These are phyloP conservation scores for Syzygium malaccense DNA, from an alignment of 441 rosid species.

Conservation along the genomic window DNA sequence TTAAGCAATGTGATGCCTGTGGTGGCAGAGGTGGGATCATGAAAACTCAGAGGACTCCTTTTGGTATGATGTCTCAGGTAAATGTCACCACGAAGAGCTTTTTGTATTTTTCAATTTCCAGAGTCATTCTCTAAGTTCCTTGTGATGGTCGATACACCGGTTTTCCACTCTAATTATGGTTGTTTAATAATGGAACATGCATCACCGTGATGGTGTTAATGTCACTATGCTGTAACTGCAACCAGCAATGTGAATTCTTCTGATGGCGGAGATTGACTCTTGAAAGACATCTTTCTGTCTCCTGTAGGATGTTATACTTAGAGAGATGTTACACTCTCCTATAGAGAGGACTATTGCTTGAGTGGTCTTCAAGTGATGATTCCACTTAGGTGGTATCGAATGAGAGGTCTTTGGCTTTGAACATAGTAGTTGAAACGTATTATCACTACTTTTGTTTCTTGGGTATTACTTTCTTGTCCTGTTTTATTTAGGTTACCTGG, in stretches of 20 bases:
- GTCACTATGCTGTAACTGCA: neutral
- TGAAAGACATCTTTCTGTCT: neutral
- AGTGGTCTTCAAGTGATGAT: neutral
- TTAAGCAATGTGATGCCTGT: slow-evolving; percentile 59
- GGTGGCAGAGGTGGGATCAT: slow-evolving; percentile 77
- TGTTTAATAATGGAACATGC: neutral
- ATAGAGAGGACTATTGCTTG: neutral
- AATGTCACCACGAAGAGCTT: neutral
- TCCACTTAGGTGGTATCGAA: neutral
- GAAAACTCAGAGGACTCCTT: slow-evolving; percentile 75
- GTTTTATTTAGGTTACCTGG: neutral
- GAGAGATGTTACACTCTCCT: neutral
- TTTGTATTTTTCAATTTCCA: neutral
- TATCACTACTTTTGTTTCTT: neutral
- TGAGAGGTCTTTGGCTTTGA: neutral
- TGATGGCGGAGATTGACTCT: neutral
- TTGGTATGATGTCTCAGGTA: slow-evolving; percentile 91
- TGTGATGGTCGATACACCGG: neutral
- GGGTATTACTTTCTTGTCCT: neutral
- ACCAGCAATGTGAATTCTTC: neutral
- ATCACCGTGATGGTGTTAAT: neutral
- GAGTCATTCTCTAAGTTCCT: neutral
- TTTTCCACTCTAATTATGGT: neutral
- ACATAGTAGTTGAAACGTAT: neutral
- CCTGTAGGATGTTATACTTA: neutral